phyloP scores from a whole-genome alignment of 2,329 filamentous ascomycete species.

The Fusarium mundagurra region DNA sequence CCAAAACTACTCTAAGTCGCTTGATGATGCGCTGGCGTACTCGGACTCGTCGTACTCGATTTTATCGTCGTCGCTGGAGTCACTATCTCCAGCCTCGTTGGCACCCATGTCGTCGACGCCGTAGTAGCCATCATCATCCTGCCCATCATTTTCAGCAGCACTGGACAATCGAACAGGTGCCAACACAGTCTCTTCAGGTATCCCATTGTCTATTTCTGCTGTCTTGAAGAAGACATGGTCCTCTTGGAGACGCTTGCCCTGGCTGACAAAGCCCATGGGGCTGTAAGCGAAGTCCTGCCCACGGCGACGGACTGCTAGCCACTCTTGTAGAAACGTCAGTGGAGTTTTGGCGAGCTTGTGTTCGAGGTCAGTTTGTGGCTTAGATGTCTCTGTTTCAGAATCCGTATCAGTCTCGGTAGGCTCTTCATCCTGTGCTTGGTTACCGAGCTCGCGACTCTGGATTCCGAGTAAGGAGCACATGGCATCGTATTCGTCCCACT shows the following conservation, averaged over 20 bases:
- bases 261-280: conserved; percentile 66
- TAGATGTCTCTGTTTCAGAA: background rate
- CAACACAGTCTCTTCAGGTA: background rate
- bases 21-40: conserved; percentile 26
- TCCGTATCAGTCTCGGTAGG: background rate
- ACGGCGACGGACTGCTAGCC: conserved; percentile 63
- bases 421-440: background rate
- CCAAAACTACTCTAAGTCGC: background rate
- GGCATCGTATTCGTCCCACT: conserved; percentile 56
- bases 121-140: conserved; percentile 31
- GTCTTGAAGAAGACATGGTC: conserved; percentile 63
- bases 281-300: conserved; percentile 68
- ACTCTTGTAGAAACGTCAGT: conserved; percentile 63
- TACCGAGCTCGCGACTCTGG: background rate
- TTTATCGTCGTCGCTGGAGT: conserved; percentile 35
- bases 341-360: conserved; percentile 43
- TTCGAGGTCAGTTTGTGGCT: background rate
- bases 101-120: conserved; percentile 43
- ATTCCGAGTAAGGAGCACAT: conserved; percentile 50
- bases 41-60: conserved; percentile 41
- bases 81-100: conserved; percentile 33
- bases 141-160: background rate
- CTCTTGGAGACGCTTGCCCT: conserved; percentile 58
- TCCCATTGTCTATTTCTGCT: background rate
- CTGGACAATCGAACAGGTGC: conserved; percentile 11